Evolutionary conservation across 2,329 filamentous ascomycete species (phyloP).

Genomic region (Fusarium brachygibbosum): DNA sequence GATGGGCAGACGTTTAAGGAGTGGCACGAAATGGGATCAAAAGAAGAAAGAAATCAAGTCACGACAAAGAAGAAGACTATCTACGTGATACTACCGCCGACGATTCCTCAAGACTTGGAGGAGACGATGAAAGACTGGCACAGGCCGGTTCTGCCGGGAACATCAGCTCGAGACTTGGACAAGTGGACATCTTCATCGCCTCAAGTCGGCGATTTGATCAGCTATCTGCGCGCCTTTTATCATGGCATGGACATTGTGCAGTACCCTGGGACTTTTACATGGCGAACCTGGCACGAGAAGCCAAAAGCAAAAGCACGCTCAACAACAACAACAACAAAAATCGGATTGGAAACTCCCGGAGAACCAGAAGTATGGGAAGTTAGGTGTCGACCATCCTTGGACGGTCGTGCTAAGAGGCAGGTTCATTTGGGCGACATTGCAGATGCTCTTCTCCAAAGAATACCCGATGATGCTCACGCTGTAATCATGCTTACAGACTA

Average conservation of each 20-base stretch:
- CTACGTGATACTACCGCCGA: conserved; percentile 66
- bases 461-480: conserved; percentile 71
- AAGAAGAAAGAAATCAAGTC: conserved; percentile 63
- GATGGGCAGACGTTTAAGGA: conserved; percentile 65
- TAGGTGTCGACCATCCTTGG: conserved; percentile 62
- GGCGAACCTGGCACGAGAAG: conserved; percentile 62
- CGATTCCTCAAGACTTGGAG: conserved; percentile 52
- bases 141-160: conserved; percentile 43
- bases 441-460: conserved; percentile 65
- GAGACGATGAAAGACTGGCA: conserved; percentile 60
- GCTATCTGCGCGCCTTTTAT: conserved; percentile 64
- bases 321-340: conserved; percentile 45
- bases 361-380: conserved; percentile 61
- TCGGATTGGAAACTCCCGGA: conserved; percentile 60
- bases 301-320: conserved; percentile 21
- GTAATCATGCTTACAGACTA: conserved; percentile 69
- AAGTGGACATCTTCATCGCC: conserved; percentile 43
- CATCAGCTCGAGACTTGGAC: neutral
- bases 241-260: conserved; percentile 65
- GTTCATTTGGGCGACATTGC: conserved; percentile 73
- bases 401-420: conserved; percentile 63
- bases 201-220: conserved; percentile 48
- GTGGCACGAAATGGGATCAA: conserved; percentile 57
- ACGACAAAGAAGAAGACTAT: conserved; percentile 62
- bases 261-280: conserved; percentile 58